Base-by-base conservation (phyloP, 345 rosid genomes). In the Pistacia integerrima region DNA sequence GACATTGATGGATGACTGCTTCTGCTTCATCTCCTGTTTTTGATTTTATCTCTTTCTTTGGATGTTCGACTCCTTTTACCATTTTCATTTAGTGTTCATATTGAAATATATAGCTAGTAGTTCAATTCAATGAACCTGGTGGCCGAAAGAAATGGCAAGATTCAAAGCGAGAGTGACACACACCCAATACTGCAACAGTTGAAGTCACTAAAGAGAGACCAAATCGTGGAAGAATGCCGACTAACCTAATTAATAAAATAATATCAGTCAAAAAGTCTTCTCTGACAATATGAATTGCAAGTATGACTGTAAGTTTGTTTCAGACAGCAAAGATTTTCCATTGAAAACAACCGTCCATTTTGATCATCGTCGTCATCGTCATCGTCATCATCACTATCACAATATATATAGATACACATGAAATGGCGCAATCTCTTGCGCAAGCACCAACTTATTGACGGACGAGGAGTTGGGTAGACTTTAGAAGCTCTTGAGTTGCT, bases 131-230 rank as follows among this genome's bases (percentile, higher is more conserved):
- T 76, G 88, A 77, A 82, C 80, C 78, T 69, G 7, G 66, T 58
- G 65, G 38, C 81, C 72, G 52, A 72, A 41, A 33, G 64, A 64
- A 73, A 18, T 5, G 28, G 22, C 3, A 17, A 48, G 55, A 66
- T 60, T 76, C 73, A 73, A 76, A 56, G 66, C 69, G 85, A 75
- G 77, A 75, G 71, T 17, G 85, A 82, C 88, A 64, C 84, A 82
- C 84, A 46, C 28, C 66, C 81, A 74, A 70, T 51, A 52, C 48
- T 25, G 5, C 3, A 62, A 38, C 13, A 61, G 64, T 54, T 35
- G 18, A 25, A 36, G 75, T 64, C 59, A 38, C 44, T n/a, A 1
- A 13, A 28, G 25, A 14, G 54, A 63, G 52, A 60, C 71, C 33
- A 78, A 78, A 81, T 81, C 70, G 30, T 62, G 80, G 72, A 69